A percentile compares a stretch with the other conserved stretches of the same genome.
phyloP scores from a whole-genome alignment of 2,329 filamentous ascomycete genomes.

The Aspergillus neotritici region DNA sequence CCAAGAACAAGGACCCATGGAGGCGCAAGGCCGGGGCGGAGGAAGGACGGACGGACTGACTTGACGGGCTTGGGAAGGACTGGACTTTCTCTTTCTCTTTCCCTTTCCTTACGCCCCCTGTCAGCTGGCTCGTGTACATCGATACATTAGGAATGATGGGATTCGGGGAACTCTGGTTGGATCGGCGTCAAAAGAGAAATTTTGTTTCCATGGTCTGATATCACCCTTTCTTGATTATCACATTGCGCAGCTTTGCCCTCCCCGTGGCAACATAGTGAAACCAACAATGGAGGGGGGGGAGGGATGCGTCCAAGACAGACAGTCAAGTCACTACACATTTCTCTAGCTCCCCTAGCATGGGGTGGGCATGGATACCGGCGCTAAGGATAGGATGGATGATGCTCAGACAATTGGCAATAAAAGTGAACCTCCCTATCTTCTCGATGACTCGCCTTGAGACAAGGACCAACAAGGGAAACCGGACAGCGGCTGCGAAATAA shows the following conservation, averaged over 20 bases:
- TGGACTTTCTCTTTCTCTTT: constrained; percentile 5
- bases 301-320: no score
- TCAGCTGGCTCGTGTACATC: neutral
- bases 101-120: constrained; percentile 1
- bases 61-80: constrained; percentile 8
- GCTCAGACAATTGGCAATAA: no score
- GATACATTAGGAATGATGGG: constrained; percentile 4
- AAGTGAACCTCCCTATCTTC: no score
- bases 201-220: constrained; percentile 1
- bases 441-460: no score
- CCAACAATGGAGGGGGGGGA: no score
- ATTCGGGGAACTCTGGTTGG: neutral
- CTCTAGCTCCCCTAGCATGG: no score
- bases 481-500: no score
- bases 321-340: no score
- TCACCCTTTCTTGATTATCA: neutral
- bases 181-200: neutral
- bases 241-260: neutral
- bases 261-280: no score
- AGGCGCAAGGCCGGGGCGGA: constrained; percentile 7
- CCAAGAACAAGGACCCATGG: constrained; percentile 5
- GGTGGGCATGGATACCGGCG: no score
- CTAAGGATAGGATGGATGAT: no score
- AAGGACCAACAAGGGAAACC: no score
- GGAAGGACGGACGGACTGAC: neutral